Conservation (phyloP, 306 rosid genomes). For the Luffa acutangula region DNA sequence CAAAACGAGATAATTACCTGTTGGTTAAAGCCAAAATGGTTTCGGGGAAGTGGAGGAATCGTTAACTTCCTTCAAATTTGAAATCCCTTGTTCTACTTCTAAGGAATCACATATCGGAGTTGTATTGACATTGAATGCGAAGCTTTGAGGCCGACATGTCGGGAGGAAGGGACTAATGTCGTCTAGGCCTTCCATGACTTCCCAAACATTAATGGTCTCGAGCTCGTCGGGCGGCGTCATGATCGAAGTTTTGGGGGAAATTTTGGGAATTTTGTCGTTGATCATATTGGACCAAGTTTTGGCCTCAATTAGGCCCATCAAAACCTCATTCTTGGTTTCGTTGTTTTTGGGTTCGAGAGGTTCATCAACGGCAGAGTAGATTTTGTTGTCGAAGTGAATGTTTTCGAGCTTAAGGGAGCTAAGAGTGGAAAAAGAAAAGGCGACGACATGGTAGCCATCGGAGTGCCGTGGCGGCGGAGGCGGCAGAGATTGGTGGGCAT, state of each 20-base stretch:
- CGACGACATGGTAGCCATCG: constrained; percentile 61
- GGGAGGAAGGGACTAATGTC: constrained; percentile 56
- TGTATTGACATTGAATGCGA: constrained; percentile 48
- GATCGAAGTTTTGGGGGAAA: constrained; percentile 36
- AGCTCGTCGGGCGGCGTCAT: constrained; percentile 72
- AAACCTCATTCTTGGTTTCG: constrained; percentile 13
- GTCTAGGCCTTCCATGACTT: constrained; percentile 96
- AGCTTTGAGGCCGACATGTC: constrained; percentile 44
- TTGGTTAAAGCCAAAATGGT: constrained; percentile 37
- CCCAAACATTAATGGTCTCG: constrained; percentile 79
- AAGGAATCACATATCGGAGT: constrained; percentile 6
- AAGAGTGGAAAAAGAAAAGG: constrained; percentile 68
- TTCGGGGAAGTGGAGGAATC: constrained; percentile 11
- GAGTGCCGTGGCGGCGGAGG: constrained; percentile 33
- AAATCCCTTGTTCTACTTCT: constrained; percentile 24
- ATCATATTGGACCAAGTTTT: constrained; percentile 81
- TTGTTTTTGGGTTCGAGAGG: not conserved
- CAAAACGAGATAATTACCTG: not conserved
- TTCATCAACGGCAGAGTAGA: not conserved
- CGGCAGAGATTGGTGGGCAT: constrained; percentile 42
- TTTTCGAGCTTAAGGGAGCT: constrained; percentile 51
- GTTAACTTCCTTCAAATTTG: constrained; percentile 15
- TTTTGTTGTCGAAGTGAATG: not conserved
- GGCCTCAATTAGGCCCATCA: constrained; percentile 43
- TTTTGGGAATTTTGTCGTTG: constrained; percentile 52